Evolutionary conservation across 2,329 filamentous ascomycete genomes (phyloP).

Genomic region (Aspergillus quadrilineatus): DNA sequence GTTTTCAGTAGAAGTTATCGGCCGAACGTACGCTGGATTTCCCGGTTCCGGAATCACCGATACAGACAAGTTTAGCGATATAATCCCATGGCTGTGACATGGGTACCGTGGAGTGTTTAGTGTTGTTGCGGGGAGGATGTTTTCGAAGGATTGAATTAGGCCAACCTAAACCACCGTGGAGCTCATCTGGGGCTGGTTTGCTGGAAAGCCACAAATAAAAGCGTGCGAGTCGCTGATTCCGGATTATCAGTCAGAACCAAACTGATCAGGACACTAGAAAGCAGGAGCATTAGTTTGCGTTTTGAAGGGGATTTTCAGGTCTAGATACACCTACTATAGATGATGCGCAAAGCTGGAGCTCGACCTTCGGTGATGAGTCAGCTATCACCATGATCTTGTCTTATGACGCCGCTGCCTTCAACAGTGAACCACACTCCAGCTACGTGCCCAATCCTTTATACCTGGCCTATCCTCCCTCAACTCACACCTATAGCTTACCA

Average conservation of each 20-base stretch:
- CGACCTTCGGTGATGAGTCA: conserved; percentile 33
- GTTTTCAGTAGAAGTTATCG: neutral
- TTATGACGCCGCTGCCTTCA: conserved; percentile 34
- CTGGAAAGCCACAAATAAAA: conserved; percentile 4
- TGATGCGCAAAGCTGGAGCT: neutral
- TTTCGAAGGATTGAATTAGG: conserved; percentile 9
- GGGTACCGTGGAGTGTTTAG: conserved; percentile 27
- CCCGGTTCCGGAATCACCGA: conserved; percentile 93
- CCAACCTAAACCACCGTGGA: conserved; percentile 13
- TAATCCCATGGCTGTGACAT: conserved; percentile 80
- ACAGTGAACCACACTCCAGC: neutral
- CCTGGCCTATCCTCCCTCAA: neutral
- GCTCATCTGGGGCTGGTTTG: conserved; percentile 17
- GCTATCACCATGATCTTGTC: conserved; percentile 35
- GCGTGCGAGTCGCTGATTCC: neutral
- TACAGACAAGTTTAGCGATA: conserved; percentile 97
- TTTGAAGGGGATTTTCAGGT: neutral
- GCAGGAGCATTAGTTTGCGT: neutral
- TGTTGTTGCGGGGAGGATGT: neutral
- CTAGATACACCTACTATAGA: neutral
- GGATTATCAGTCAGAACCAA: neutral
- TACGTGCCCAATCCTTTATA: conserved; percentile 5
- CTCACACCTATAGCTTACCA: neutral
- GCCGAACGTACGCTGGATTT: conserved; percentile 68
- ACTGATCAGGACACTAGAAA: neutral